Percentiles rank a stretch among this genome's conserved stretches.
phyloP scores from a whole-genome alignment of 163 green algal species.

The Coccomyxa subellipsoidea region DNA sequence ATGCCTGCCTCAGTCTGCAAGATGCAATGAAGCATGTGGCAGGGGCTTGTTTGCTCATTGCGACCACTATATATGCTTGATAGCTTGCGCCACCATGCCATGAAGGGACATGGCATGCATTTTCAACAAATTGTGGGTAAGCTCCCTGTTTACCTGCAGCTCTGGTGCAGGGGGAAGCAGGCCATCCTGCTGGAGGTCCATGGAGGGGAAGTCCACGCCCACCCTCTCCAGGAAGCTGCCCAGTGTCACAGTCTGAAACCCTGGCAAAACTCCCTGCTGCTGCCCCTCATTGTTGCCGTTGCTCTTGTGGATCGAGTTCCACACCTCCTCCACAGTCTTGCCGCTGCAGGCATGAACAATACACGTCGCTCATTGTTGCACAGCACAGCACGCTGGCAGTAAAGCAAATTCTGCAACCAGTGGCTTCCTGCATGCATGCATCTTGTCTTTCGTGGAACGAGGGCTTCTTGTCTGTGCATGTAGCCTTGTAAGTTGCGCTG shows the following conservation, averaged over 20 bases:
- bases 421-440: background rate
- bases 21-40: too few species aligned
- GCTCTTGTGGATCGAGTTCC: slow-evolving; percentile 55
- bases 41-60: too few species aligned
- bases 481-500: too few species aligned
- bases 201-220: background rate
- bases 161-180: slow-evolving; percentile 15
- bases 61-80: too few species aligned
- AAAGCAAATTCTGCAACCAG: too few species aligned
- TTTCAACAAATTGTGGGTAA: too few species aligned
- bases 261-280: slow-evolving; percentile 9
- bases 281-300: background rate
- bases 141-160: slow-evolving; percentile 24
- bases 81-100: too few species aligned
- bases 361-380: background rate
- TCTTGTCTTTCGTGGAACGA: too few species aligned
- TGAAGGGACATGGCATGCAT: too few species aligned
- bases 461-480: too few species aligned
- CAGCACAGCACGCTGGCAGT: too few species aligned
- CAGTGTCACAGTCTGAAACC: slow-evolving; percentile 14
- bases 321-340: slow-evolving; percentile 31
- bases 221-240: slow-evolving; percentile 21
- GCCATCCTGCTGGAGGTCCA: slow-evolving; percentile 17
- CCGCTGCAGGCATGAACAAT: slow-evolving; percentile 12
- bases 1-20: too few species aligned